A percentile compares a stretch with the other conserved stretches of the same genome.
These are phyloP conservation scores for Yarrowia galli DNA, from an alignment of 1,139 yeast species.

Conservation along the genomic window DNA sequence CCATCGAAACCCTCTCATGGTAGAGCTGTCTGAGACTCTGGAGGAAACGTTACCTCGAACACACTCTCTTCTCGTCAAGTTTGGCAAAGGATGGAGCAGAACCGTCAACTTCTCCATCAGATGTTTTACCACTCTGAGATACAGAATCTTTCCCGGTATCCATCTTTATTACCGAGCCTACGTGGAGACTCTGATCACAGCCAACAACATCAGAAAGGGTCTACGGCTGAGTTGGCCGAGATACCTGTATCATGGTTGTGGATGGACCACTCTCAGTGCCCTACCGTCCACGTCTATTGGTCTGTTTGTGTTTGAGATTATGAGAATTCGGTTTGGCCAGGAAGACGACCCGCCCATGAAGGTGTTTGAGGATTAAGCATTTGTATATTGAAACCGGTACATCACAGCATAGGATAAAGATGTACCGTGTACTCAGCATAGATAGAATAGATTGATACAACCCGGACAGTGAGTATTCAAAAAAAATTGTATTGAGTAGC, in stretches of 20 bases:
- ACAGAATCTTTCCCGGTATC: slow-evolving; percentile 34
- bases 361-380: slow-evolving; percentile 10
- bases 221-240: slow-evolving; percentile 59
- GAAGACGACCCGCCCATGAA: slow-evolving; percentile 16
- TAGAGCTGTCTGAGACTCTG: slow-evolving; percentile 34
- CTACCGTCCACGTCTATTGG: slow-evolving; percentile 92
- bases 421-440: slow-evolving; percentile 1
- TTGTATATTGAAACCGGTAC: not conserved
- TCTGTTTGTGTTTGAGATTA: slow-evolving; percentile 79
- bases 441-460: not conserved
- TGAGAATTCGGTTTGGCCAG: slow-evolving; percentile 59
- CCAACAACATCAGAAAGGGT: slow-evolving; percentile 61
- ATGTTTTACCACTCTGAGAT: slow-evolving; percentile 25
- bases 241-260: slow-evolving; percentile 81
- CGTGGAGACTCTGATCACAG: slow-evolving; percentile 70
- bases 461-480: no score
- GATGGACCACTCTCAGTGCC: slow-evolving; percentile 72
- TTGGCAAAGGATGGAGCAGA: slow-evolving; percentile 39
- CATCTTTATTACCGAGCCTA: slow-evolving; percentile 66
- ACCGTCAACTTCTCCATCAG: slow-evolving; percentile 28
- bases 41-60: slow-evolving; percentile 40
- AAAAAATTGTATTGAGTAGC: no score
- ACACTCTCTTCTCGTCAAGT: slow-evolving; percentile 41
- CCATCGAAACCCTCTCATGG: slow-evolving; percentile 16
- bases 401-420: slow-evolving; percentile 7